Evolutionary conservation across 2,329 filamentous ascomycete species (phyloP).

Genomic region (Stagonosporopsis tanaceti): DNA sequence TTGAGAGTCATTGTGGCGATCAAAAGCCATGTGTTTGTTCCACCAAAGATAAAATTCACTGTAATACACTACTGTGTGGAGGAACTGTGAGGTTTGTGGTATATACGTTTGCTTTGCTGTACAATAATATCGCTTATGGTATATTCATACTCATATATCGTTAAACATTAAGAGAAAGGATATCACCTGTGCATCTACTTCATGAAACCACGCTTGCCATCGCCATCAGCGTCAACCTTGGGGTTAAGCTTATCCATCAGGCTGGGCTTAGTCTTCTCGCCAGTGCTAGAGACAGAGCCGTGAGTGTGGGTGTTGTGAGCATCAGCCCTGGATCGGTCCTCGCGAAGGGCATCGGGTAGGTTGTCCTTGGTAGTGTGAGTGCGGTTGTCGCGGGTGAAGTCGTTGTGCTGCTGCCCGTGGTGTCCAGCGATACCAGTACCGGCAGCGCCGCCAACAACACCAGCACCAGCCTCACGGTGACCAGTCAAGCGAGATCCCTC

Average conservation of each 20-base stretch:
- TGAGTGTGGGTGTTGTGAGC: constrained; percentile 21
- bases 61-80: no score
- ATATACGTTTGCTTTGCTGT: constrained; percentile 9
- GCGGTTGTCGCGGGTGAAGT: constrained; percentile 13
- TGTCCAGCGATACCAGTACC: constrained; percentile 14
- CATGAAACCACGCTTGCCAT: constrained; percentile 66
- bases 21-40: no score
- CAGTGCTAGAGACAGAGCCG: constrained; percentile 5
- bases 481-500: not conserved
- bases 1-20: no score
- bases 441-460: constrained; percentile 22
- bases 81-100: no score
- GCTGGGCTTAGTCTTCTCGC: constrained; percentile 52
- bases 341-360: constrained; percentile 25
- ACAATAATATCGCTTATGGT: constrained; percentile 8
- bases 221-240: constrained; percentile 58
- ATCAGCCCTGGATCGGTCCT: constrained; percentile 24
- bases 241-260: constrained; percentile 65
- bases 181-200: constrained; percentile 43
- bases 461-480: constrained; percentile 14
- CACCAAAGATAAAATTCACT: no score
- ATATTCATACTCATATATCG: constrained; percentile 17
- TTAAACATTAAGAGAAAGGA: constrained; percentile 1
- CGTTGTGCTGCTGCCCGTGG: constrained; percentile 19
- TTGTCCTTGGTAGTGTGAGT: constrained; percentile 15